Conservation (phyloP, 768 basidiomycete species). For the Tephrocybe sp. region DNA sequence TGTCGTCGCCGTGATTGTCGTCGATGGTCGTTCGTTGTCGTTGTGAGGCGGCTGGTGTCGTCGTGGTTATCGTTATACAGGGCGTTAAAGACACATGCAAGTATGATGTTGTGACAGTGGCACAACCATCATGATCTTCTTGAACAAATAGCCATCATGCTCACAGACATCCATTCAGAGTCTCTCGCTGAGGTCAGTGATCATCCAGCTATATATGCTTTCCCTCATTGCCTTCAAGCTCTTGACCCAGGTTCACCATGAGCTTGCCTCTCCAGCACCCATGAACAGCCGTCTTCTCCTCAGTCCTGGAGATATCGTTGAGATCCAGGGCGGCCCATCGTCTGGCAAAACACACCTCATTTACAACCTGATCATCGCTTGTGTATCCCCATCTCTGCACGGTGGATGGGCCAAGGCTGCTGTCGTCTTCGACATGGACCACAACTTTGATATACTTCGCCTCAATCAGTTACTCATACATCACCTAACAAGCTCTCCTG, state of each 20-base stretch:
- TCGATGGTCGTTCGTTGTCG: too few species aligned
- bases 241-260: slow-evolving; percentile 2
- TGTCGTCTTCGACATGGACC: slow-evolving; percentile 71
- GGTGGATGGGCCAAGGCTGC: slow-evolving; percentile 67
- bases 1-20: too few species aligned
- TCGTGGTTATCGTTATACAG: slow-evolving; percentile 3
- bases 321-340: slow-evolving; percentile 72
- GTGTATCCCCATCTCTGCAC: slow-evolving; percentile 49
- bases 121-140: slow-evolving; percentile 11
- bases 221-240: slow-evolving; percentile 6
- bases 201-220: neutral
- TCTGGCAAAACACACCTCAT: slow-evolving; percentile 83
- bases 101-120: neutral
- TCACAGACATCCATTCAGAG: slow-evolving; percentile 36
- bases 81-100: slow-evolving; percentile 1
- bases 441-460: slow-evolving; percentile 57
- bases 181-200: slow-evolving; percentile 33
- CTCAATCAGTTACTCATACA: slow-evolving; percentile 51
- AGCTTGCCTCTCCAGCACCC: neutral
- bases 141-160: too few species aligned
- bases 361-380: slow-evolving; percentile 59
- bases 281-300: slow-evolving; percentile 1
- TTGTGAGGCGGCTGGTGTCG: too few species aligned
- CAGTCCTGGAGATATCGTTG: slow-evolving; percentile 63
- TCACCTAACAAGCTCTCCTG: slow-evolving; percentile 39